Evolutionary conservation across 2,329 filamentous ascomycete species (phyloP), one percentile per base, ranked within the genome.

Genomic region (Botrytis porri): DNA sequence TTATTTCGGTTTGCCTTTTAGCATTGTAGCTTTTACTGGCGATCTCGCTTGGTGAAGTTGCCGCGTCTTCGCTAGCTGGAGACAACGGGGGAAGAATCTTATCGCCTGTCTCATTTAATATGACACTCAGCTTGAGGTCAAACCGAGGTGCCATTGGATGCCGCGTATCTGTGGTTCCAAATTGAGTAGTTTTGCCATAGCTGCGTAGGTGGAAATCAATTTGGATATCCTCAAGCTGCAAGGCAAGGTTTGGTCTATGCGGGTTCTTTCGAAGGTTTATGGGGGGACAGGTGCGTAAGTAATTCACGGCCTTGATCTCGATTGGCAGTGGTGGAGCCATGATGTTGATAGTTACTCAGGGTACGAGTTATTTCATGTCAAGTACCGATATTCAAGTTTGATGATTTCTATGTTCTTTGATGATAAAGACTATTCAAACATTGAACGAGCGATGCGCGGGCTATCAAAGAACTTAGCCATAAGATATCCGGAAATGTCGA

Each of bases 1-100:
- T 41, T 59, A 62, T 45, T 61, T 70, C 67, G 22, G 18, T 16
- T 39, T 61, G 51, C 20, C 54, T n/a, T 39, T 70, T 70, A 20
- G 54, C 67, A n/a, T n/a, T 22, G 67, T 43, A 22, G 32, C 67
- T 70, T 43, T 39, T 48, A 39, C 35, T 29, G n/a, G 37, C 45
- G 22, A 39, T n/a, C 51, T 54, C 25, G 12, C 32, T 67, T 39
- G 64, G 45, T 39, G 45, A 67, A 14, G 22, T 51, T 51, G 10
- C 22, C 39, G 63, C 35, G 14, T 37, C 63, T 51, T 66, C 29
- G 43, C 63, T 66, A 7, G 32, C 45, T 37, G 64, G 35, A 39
- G 64, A 66, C 20, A 66, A 39, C 29, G 45, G 22, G 9, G 45
- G 45, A 6, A 20, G 25, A 25, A 10, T 48, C 20, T 1, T 48